phyloP scores from a whole-genome alignment of 2,329 filamentous ascomycete species.

The Biscogniauxia mediterranea region DNA sequence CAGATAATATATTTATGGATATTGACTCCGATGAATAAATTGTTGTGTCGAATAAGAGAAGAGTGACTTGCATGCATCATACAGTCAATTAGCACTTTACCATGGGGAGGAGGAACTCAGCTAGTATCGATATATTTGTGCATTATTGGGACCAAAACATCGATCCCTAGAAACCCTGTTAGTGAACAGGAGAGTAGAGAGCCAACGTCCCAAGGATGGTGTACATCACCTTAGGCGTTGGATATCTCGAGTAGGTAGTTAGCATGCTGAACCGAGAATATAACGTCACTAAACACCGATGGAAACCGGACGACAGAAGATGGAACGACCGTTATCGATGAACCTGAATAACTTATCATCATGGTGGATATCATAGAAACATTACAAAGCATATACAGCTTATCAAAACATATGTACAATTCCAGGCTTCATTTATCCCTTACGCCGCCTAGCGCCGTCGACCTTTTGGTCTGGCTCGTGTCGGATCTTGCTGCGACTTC shows the following conservation, averaged over 20 bases:
- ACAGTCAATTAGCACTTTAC: too few relatives aligned
- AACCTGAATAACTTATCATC: background rate
- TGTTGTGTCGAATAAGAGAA: too few relatives aligned
- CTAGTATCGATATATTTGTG: too few relatives aligned
- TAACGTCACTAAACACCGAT: background rate
- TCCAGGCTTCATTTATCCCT: constrained; percentile 10
- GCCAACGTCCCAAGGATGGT: background rate
- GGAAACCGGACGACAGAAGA: background rate
- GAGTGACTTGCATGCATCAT: too few relatives aligned
- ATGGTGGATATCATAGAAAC: background rate
- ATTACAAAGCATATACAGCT: constrained; percentile 27
- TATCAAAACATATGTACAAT: constrained; percentile 36
- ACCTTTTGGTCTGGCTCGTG: constrained; percentile 40
- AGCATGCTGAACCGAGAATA: background rate
- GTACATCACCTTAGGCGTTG: background rate
- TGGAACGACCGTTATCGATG: background rate
- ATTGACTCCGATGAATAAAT: too few relatives aligned
- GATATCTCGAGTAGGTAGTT: background rate
- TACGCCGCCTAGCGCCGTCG: constrained; percentile 39
- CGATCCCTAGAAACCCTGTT: background rate
- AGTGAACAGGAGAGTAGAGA: background rate
- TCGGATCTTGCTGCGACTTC: constrained; percentile 43
- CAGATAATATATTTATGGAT: too few relatives aligned
- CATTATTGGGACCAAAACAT: too few relatives aligned
- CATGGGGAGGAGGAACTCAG: too few relatives aligned